Conservation (phyloP, 106 monocot genomes). For the Dioscorea dumetorum region DNA sequence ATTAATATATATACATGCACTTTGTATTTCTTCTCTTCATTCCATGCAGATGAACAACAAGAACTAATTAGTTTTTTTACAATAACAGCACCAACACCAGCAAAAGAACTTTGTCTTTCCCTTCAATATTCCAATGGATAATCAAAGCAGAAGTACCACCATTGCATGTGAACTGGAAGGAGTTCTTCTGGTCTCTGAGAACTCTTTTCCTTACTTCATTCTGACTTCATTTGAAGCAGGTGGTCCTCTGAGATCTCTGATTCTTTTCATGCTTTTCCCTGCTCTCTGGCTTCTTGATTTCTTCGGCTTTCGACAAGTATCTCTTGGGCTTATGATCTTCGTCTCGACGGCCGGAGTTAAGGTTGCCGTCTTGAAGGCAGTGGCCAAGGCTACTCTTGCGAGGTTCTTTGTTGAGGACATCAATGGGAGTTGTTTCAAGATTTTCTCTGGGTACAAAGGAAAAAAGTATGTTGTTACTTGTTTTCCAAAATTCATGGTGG, state of each 20-base stretch:
- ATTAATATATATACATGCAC: too few relatives aligned
- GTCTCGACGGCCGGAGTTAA: conserved; percentile 35
- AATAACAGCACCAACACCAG: too few relatives aligned
- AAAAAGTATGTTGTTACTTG: conserved; percentile 28
- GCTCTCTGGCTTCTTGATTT: conserved; percentile 14
- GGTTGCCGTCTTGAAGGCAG: conserved; percentile 27
- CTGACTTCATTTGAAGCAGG: conserved; percentile 60
- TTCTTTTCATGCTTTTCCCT: conserved; percentile 32
- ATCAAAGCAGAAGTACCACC: conserved; percentile 8
- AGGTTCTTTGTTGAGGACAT: conserved; percentile 39
- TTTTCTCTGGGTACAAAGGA: conserved; percentile 27
- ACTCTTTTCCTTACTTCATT: conserved; percentile 51
- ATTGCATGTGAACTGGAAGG: conserved; percentile 37
- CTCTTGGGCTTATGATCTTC: conserved; percentile 33
- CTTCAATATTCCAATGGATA: too few relatives aligned
- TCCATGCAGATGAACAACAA: too few relatives aligned
- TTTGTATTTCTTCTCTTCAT: too few relatives aligned
- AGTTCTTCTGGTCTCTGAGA: conserved; percentile 35
- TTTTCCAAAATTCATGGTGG: conserved; percentile 46
- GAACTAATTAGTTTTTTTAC: too few relatives aligned
- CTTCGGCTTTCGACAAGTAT: not conserved
- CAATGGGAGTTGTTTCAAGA: conserved; percentile 11
- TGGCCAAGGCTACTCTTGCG: conserved; percentile 32
- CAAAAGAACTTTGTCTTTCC: too few relatives aligned
- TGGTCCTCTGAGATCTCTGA: conserved; percentile 25